A percentile compares a stretch with the other conserved stretches of the same genome.
phyloP scores from a whole-genome alignment of 1,284 basidiomycete genomes.

The Trichosporon coremiiforme region DNA sequence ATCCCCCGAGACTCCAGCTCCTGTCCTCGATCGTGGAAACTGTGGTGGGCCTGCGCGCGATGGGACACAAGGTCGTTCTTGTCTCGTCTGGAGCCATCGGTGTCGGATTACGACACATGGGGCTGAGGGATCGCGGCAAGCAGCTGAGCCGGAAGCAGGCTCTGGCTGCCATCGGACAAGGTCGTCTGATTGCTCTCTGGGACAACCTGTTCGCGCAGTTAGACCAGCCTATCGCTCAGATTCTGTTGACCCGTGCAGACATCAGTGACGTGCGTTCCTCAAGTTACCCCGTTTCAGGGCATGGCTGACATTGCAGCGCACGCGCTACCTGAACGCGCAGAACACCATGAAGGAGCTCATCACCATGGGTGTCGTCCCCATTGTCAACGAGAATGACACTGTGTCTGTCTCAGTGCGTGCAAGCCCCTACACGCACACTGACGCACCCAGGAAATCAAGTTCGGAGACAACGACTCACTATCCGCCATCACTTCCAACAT shows the following conservation, averaged over 20 bases:
- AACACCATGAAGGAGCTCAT: constrained; percentile 88
- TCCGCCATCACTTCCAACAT: constrained; percentile 96
- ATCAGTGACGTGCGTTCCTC: constrained; percentile 85
- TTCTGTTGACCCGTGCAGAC: constrained; percentile 89
- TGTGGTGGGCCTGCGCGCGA: constrained; percentile 71
- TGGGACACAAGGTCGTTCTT: constrained; percentile 91
- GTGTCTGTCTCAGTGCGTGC: constrained; percentile 84
- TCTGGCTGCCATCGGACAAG: constrained; percentile 94
- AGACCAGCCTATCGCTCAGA: constrained; percentile 94
- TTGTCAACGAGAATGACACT: constrained; percentile 96
- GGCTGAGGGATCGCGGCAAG: constrained; percentile 75
- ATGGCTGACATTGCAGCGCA: constrained; percentile 65
- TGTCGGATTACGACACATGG: constrained; percentile 90
- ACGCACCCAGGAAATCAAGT: constrained; percentile 86
- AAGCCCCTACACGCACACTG: not conserved
- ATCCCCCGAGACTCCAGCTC: constrained; percentile 81
- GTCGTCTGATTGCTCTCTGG: constrained; percentile 92
- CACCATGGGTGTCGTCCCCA: constrained; percentile 86
- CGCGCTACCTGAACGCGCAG: constrained; percentile 89
- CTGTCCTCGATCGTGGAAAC: constrained; percentile 92
- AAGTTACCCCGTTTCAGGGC: too few relatives aligned
- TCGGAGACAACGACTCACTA: constrained; percentile 97
- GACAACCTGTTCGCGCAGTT: constrained; percentile 93
- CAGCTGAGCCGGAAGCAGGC: constrained; percentile 91
- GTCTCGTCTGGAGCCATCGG: constrained; percentile 96